phyloP scores from a whole-genome alignment of 148 eudicot species.

The Silene conica region DNA sequence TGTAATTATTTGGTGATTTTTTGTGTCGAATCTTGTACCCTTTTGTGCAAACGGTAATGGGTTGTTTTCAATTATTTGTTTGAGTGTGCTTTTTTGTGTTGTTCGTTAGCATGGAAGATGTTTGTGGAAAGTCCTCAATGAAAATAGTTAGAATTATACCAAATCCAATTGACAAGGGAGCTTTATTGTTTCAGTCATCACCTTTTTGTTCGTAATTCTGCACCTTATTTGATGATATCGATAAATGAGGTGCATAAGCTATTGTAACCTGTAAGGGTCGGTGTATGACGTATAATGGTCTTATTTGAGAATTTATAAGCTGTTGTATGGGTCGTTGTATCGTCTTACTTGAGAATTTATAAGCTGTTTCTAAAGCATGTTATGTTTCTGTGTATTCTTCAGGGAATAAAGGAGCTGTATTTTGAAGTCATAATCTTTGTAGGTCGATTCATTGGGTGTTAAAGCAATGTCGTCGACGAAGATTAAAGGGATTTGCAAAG shows the following conservation, averaged over 20 bases:
- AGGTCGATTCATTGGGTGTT: not conserved
- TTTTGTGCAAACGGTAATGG: constrained; percentile 20
- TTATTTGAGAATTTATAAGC: not conserved
- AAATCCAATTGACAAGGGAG: constrained; percentile 21
- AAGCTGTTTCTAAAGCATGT: constrained; percentile 19
- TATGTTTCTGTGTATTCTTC: constrained; percentile 24
- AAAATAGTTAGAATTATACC: constrained; percentile 20
- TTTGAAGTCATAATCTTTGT: not conserved
- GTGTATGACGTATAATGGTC: not conserved
- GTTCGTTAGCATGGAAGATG: constrained; percentile 12
- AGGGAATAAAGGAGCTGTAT: constrained; percentile 12
- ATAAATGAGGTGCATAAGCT: not conserved
- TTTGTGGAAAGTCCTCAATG: constrained; percentile 12
- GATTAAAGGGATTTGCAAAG: constrained; percentile 78
- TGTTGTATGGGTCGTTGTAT: not conserved
- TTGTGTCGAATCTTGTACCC: constrained; percentile 1
- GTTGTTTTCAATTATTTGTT: not conserved
- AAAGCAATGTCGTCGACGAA: constrained; percentile 46
- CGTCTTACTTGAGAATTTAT: not conserved
- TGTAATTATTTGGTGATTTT: not conserved
- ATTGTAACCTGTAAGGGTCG: not conserved
- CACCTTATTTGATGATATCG: too few species aligned
- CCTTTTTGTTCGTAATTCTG: not conserved
- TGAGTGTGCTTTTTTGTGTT: not conserved
- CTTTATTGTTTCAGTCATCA: constrained; percentile 3